Base-by-base conservation (phyloP, 2,329 filamentous ascomycete species). In the Fusarium continuum region DNA sequence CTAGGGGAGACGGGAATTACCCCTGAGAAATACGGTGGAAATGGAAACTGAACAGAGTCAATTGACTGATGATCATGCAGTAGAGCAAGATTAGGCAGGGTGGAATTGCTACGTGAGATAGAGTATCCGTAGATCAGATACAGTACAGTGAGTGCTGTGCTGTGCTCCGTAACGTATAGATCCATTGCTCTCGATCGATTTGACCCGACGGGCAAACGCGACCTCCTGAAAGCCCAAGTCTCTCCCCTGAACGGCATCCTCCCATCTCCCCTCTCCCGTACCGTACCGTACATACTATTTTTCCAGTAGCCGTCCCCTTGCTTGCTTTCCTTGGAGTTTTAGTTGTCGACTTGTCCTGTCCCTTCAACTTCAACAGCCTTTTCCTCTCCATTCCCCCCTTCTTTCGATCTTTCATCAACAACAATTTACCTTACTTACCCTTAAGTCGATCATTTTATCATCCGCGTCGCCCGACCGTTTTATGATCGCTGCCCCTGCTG, bases 21-120 rank as follows among this genome's bases (percentile, higher is more conserved):
- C 61, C 62, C 62, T 63, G 62, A 59, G 35, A 39, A 38, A 58
- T n/a, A 50, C 25, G 31, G 29, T 20, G 29, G 31, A 31, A 55
- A 55, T 35, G 31, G 28, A 45, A 48, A 46, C 26, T 28, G 25
- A 20, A 39, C 28, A 47, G 32, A 58, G 52, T 32, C 52, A 59
- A 65, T 57, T 65, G 46, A 39, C 47, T 66, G 62, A 65, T 65
- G 47, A 65, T 65, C 61, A 65, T 65, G 61, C 55, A 65, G 16
- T 36, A 43, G 32, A 50, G 20, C 55, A 62, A 59, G 29, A 48
- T 58, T 47, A 32, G 35, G 46, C 34, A 25, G 31, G 51, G 47
- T 29, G 26, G 44, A 52, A 58, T 58, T 54, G 38, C 22, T 25
- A 23, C 16, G 29, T 32, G 46, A 45, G 31, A 36, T 58, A 47